Base-by-base conservation (phyloP, 2,329 filamentous ascomycete genomes). In the Pseudocercospora ulei region DNA sequence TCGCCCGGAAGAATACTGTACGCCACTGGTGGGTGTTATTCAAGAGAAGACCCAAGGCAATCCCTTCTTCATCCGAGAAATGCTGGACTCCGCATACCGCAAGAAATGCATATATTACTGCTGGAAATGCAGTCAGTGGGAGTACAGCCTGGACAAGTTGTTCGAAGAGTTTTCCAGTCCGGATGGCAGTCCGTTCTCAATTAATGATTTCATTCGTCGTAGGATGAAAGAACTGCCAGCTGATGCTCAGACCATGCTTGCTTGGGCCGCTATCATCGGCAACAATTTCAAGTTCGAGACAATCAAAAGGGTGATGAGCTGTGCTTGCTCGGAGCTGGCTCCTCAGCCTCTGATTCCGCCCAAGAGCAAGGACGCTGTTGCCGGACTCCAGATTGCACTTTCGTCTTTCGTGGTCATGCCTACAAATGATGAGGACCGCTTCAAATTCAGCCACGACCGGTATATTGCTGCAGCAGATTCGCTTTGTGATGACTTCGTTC, bases 21-120 rank as follows among this genome's bases (percentile, higher is more conserved):
- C 82, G 1, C 79, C 86, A 0, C 67, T 96, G 11, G 82, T 83
- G 2, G 75, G 86, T 4, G 82, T 94, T 6, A 76, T 95, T 4
- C 82, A 92, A 58, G 86, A 88, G 54, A 92, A 90, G 63, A 88
- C 83, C 5, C 75, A 75, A 16, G 82, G 90, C 84, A 94, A 93
- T 46, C 80, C 86, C 0, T 95, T 95, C 55, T 90, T 90, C 55
- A 82, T 94, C 59, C 73, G 85, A 40, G 84, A 94, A 62, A 92
- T 95, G 73, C 72, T 95, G 3, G 84, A 83, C 54, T 80, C 81
- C 3, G 92, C 85, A 57, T 79, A 93, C 58, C 76, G 83, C 22
- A 90, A 84, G 56, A 80, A 80, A 50, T 93, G 83, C 58, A 81
- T 95, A 34, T 93, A 79, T 74, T 95, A 93, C 60, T 85, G 86